Base-by-base conservation (phyloP, 495 filamentous ascomycete genomes). In the Tirmania nivea region DNA sequence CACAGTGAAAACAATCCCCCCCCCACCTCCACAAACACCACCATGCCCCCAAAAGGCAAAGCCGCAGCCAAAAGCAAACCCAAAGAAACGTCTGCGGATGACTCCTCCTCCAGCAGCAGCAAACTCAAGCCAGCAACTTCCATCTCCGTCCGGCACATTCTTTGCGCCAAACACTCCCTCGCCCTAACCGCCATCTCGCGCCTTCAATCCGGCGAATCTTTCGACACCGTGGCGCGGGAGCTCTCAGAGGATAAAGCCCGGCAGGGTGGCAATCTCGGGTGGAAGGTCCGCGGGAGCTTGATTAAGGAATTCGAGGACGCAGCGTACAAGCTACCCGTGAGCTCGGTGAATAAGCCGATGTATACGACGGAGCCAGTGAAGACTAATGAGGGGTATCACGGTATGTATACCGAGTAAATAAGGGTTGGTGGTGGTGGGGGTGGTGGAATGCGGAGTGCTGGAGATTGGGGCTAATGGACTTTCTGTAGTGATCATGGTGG, bases 91-190 rank as follows among this genome's bases (percentile, higher is more conserved):
- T 50, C 49, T 12, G 52, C 34, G 2, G 45, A 16, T 14, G 20
- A 20, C 48, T 37, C 42, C 53, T 12, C n/a, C 48, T 5, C 0
- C 16, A 21, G 48, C 48, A 21, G 54, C 55, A 37, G 52, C 35
- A 64, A 59, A 39, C 57, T 57, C 36, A 65, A 65, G 36, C 21
- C 61, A 4, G 62, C 56, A 25, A 65, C 52, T 54, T 57, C 55
- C 16, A 48, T 64, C 35, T 64, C 61, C 50, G 62, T 65, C 10
- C 62, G 62, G 10, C 62, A 65, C 42, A 64, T 64, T 48, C 62
- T 64, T 3, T 64, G 62, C 59, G 62, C 59, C 54, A 65, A 65
- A 49, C 54, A 57, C 51, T 53, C 52, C 20, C 57, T 64, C 48
- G 59, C 61, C 55, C 52, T 51, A 21, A 57, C 53, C 3, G 62